phyloP scores from a whole-genome alignment of 768 basidiomycete genomes.

The Lentinula aciculospora region DNA sequence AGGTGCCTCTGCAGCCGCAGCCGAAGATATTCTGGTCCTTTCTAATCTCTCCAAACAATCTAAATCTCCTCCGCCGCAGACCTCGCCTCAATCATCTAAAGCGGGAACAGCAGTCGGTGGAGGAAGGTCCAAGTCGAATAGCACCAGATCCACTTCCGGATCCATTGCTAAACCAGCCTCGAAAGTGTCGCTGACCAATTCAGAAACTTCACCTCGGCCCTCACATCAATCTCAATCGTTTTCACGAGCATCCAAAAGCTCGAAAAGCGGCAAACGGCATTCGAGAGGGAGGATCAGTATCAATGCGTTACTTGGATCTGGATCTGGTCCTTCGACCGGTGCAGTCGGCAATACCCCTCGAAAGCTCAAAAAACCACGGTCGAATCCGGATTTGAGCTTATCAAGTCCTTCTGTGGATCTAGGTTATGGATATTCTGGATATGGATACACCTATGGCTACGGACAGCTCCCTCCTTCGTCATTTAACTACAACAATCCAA shows the following conservation, averaged over 20 bases:
- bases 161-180: not conserved
- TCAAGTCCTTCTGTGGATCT: conserved; percentile 18
- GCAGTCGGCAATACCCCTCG: conserved; percentile 14
- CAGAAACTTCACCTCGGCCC: not conserved
- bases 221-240: conserved; percentile 5
- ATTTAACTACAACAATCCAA: not conserved
- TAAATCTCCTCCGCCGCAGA: conserved; percentile 20
- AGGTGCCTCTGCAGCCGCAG: conserved; percentile 41
- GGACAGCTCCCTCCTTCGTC: conserved; percentile 7
- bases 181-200: not conserved
- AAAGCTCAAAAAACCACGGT: conserved; percentile 68
- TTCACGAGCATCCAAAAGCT: conserved; percentile 3
- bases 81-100: conserved; percentile 36
- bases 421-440: conserved; percentile 5
- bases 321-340: not conserved
- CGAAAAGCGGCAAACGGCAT: not conserved
- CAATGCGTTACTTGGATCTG: conserved; percentile 1
- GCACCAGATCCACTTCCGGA: not conserved
- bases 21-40: conserved; percentile 27
- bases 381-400: conserved; percentile 50
- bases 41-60: not conserved
- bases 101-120: conserved; percentile 12
- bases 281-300: conserved; percentile 6
- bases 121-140: not conserved
- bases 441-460: conserved; percentile 10